These are phyloP conservation scores for Stentor coeruleus DNA, from an alignment of 73 alveolate species.

Conservation along the genomic window DNA sequence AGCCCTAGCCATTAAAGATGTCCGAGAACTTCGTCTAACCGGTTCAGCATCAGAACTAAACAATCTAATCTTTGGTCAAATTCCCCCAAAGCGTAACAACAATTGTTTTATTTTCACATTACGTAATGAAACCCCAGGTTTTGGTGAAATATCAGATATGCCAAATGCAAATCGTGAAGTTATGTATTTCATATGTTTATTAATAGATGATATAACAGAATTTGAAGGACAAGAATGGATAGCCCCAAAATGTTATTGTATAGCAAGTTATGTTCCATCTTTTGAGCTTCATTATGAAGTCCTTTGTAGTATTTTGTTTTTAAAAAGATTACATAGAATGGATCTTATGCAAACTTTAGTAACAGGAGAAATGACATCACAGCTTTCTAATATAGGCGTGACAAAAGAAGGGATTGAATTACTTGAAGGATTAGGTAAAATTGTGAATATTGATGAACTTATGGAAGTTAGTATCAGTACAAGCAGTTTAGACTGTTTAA, in stretches of 20 bases:
- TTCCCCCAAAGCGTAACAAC: neutral
- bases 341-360: neutral
- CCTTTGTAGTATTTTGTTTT: neutral
- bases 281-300: slow-evolving; percentile 17
- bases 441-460: neutral
- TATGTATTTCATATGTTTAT: neutral
- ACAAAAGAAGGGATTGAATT: neutral
- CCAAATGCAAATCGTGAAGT: slow-evolving; percentile 14
- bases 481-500: neutral
- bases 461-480: neutral
- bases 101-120: slow-evolving; percentile 5
- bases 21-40: neutral
- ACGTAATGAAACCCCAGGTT: neutral
- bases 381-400: neutral
- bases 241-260: neutral
- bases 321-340: neutral
- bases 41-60: slow-evolving; percentile 19
- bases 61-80: neutral
- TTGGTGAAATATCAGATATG: neutral
- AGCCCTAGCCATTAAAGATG: neutral
- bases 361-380: neutral
- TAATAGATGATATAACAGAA: neutral
- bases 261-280: neutral
- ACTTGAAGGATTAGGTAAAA: neutral
- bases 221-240: neutral